Conservation (phyloP, 495 filamentous ascomycete genomes). For the Penicillium arizonense region DNA sequence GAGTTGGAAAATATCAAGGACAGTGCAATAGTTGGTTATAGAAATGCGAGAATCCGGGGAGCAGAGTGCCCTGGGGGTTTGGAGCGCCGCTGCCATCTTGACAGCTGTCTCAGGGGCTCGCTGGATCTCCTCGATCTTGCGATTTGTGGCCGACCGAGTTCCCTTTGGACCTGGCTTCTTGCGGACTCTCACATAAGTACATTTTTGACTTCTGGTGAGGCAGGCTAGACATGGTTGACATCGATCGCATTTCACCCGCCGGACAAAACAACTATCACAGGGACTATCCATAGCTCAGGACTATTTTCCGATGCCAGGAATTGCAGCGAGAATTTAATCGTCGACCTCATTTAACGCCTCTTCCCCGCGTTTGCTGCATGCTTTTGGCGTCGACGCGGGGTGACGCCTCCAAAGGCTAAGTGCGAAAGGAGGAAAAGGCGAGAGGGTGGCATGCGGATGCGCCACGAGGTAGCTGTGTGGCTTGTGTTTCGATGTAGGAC, state of each 20-base stretch:
- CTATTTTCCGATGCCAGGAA: conserved; percentile 4
- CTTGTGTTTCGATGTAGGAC: too few relatives aligned
- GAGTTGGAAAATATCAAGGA: conserved; percentile 11
- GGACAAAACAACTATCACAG: conserved; percentile 17
- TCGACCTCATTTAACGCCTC: background rate
- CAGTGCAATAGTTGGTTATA: conserved; percentile 4
- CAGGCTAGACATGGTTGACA: conserved; percentile 14
- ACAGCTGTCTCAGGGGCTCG: background rate
- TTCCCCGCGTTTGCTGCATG: background rate
- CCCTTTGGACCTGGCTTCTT: conserved; percentile 17
- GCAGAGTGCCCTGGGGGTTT: background rate
- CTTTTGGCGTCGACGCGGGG: conserved; percentile 10
- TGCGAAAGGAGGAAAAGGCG: too few relatives aligned
- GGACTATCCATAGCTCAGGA: conserved; percentile 8
- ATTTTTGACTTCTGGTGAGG: conserved; percentile 6
- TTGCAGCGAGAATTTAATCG: conserved; percentile 14
- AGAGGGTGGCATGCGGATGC: too few relatives aligned
- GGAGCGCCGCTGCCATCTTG: background rate
- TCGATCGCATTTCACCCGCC: conserved; percentile 20
- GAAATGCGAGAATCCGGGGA: conserved; percentile 9
- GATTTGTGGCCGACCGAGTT: conserved; percentile 9
- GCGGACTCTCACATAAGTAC: conserved; percentile 18
- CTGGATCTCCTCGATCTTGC: conserved; percentile 13
- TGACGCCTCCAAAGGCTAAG: too few relatives aligned
- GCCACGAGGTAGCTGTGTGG: too few relatives aligned